Evolutionary conservation across 169 alveolate species (phyloP).

Genomic region (Plasmodium adleri): DNA sequence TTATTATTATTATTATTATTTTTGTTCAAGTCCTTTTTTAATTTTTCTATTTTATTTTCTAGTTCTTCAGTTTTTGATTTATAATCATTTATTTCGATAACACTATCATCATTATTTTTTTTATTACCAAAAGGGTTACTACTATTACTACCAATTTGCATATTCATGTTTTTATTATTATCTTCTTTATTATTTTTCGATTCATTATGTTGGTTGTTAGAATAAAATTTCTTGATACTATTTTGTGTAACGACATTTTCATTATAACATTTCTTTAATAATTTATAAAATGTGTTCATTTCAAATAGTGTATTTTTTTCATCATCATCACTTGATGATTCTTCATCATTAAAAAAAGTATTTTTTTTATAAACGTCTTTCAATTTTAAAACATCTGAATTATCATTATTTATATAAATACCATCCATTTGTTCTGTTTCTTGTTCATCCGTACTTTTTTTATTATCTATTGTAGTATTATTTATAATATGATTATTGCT

Average conservation of each 20-base stretch:
- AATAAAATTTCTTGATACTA: neutral
- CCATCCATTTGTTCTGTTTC: neutral
- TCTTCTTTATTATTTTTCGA: neutral
- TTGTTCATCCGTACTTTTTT: conserved; percentile 7
- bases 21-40: neutral
- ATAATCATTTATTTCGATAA: neutral
- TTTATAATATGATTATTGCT: neutral
- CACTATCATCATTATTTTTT: too few species aligned
- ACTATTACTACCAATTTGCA: too few species aligned
- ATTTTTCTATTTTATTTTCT: conserved; percentile 12
- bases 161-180: conserved; percentile 9
- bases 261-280: too few species aligned
- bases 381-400: conserved; percentile 15
- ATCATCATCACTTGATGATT: neutral
- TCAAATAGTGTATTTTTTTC: too few species aligned
- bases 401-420: neutral
- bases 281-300: too few species aligned
- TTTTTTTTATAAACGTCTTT: conserved; percentile 41
- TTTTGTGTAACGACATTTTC: neutral
- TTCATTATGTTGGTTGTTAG: neutral
- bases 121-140: too few species aligned
- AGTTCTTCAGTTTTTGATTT: too few species aligned
- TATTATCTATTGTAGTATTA: neutral
- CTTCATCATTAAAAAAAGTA: conserved; percentile 15
- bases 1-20: neutral